A percentile compares a stretch with the other conserved stretches of the same genome.
These are phyloP conservation scores for Talaromyces sp. DNA, from an alignment of 2,329 filamentous ascomycete species.

Conservation along the genomic window DNA sequence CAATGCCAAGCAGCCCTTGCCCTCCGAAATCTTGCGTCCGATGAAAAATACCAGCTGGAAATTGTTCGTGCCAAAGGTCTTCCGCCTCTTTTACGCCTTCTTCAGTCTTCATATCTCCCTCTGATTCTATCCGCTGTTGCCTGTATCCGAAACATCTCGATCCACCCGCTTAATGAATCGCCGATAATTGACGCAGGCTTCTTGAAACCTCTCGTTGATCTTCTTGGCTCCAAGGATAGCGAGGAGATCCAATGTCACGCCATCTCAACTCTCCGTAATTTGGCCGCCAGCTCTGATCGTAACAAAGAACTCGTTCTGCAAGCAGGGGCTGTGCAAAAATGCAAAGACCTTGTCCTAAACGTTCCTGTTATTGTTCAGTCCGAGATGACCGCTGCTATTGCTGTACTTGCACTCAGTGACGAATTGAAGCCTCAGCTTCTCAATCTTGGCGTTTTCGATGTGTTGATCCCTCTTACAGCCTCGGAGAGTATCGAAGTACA, in stretches of 20 bases:
- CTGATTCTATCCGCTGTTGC: slow-evolving; percentile 95
- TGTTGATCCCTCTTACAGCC: slow-evolving; percentile 89
- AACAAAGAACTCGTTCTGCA: slow-evolving; percentile 98
- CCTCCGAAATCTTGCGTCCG: slow-evolving; percentile 88
- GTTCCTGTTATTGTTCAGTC: slow-evolving; percentile 93
- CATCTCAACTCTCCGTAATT: slow-evolving; percentile 90
- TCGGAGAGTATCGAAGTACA: slow-evolving; percentile 97
- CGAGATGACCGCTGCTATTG: slow-evolving; percentile 99
- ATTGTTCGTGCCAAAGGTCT: slow-evolving; percentile 88
- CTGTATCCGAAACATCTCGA: slow-evolving; percentile 98
- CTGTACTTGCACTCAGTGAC: slow-evolving; percentile 89
- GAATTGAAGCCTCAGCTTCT: slow-evolving; percentile 89
- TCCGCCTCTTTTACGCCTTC: slow-evolving; percentile 74
- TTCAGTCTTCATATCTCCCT: slow-evolving; percentile 92
- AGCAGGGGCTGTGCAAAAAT: slow-evolving; percentile 95
- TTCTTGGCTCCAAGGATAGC: slow-evolving; percentile 91
- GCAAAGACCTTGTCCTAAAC: slow-evolving; percentile 90
- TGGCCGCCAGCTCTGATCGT: slow-evolving; percentile 91
- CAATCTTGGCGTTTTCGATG: slow-evolving; percentile 90
- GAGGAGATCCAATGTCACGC: slow-evolving; percentile 99
- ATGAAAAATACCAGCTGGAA: slow-evolving; percentile 97
- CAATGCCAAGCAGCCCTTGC: slow-evolving; percentile 96
- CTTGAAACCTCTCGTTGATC: slow-evolving; percentile 83
- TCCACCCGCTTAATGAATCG: slow-evolving; percentile 94
- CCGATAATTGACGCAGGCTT: slow-evolving; percentile 98